phyloP scores from a whole-genome alignment of 768 basidiomycete genomes.

The Gymnopilus junonius region DNA sequence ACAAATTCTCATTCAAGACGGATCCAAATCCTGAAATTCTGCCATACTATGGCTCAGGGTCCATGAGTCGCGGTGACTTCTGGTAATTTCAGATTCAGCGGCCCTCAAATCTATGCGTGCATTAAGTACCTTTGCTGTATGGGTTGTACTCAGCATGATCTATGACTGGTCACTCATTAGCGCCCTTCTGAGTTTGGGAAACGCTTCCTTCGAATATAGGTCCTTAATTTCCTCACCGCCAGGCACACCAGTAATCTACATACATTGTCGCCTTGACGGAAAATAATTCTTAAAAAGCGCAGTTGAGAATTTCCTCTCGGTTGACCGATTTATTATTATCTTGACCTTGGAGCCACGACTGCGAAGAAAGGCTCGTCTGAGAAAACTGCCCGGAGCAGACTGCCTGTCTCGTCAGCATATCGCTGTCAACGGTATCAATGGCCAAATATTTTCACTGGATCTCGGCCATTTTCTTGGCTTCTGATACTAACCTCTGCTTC shows the following conservation, averaged over 20 bases:
- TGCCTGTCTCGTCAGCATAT: not conserved
- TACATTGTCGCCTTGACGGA: no score
- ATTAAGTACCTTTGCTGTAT: not conserved
- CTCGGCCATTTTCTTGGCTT: not conserved
- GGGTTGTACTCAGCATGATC: not conserved
- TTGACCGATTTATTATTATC: not conserved
- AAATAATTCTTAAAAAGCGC: not conserved
- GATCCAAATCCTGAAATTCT: constrained; percentile 10
- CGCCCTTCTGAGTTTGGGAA: not conserved
- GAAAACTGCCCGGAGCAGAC: not conserved
- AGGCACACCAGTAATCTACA: no score
- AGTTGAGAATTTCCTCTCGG: not conserved
- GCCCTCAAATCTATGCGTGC: not conserved
- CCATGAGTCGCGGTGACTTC: not conserved
- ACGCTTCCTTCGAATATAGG: not conserved
- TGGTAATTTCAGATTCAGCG: not conserved
- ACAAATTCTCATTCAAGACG: constrained; percentile 17
- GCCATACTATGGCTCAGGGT: constrained; percentile 3
- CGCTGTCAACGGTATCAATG: not conserved
- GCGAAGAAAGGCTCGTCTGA: not conserved
- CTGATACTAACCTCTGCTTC: constrained; percentile 14
- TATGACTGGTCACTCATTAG: not conserved
- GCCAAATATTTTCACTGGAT: not conserved
- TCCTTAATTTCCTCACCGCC: not conserved
- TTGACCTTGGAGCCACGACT: not conserved